Evolutionary conservation across 2,329 filamentous ascomycete genomes (phyloP).

Genomic region (Metarhizium sp.): DNA sequence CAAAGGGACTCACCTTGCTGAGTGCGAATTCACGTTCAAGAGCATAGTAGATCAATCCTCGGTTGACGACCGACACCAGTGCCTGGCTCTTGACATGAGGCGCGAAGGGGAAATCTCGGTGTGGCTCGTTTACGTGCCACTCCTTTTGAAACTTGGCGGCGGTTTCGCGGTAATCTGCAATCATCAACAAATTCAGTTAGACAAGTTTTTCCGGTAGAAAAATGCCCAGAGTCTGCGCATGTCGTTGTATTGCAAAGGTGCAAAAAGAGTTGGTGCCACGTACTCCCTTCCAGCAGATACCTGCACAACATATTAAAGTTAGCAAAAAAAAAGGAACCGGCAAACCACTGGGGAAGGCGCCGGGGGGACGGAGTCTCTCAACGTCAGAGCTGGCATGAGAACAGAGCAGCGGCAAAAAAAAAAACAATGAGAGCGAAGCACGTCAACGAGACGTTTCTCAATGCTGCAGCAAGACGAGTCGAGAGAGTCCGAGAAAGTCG

Average conservation of each 20-base stretch:
- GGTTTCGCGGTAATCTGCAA: constrained; percentile 56
- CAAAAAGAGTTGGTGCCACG: constrained; percentile 24
- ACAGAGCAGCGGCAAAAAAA: constrained; percentile 10
- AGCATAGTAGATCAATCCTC: constrained; percentile 51
- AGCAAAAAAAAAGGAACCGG: constrained; percentile 1
- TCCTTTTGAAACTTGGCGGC: constrained; percentile 60
- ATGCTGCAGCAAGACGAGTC: neutral
- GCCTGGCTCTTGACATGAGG: constrained; percentile 56
- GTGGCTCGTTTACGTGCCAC: constrained; percentile 54
- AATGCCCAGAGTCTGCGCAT: neutral
- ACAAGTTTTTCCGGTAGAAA: neutral
- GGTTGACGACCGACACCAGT: constrained; percentile 53
- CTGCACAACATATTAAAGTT: constrained; percentile 21
- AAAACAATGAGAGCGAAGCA: neutral
- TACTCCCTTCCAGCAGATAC: constrained; percentile 55
- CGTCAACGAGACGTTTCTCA: neutral
- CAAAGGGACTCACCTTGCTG: constrained; percentile 34
- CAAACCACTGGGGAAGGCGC: constrained; percentile 7
- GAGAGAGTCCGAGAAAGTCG: constrained; percentile 8
- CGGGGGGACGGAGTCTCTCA: constrained; percentile 1
- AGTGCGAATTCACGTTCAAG: constrained; percentile 46
- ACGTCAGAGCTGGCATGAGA: constrained; percentile 12
- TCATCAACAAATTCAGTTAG: constrained; percentile 11
- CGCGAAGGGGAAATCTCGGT: constrained; percentile 54
- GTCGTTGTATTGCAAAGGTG: neutral